Conservation (phyloP, 441 rosid genomes). For the Raphanus hybrid region DNA sequence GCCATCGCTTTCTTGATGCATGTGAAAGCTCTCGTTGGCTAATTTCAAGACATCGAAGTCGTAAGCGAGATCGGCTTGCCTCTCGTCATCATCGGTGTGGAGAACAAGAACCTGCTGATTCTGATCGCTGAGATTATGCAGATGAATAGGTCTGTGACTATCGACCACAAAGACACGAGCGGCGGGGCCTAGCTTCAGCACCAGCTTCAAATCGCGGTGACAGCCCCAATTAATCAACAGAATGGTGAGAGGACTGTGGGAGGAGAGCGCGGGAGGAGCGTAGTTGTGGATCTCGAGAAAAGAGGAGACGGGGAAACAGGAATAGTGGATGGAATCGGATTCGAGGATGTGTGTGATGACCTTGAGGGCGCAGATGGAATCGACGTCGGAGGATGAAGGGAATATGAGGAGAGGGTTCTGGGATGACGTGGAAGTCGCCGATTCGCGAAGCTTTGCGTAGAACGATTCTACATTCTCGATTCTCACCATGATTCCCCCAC, state of each 20-base stretch:
- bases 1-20: conserved; percentile 22
- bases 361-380: conserved; percentile 89
- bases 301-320: conserved; percentile 93
- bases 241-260: conserved; percentile 56
- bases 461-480: conserved; percentile 68
- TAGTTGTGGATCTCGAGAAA: conserved; percentile 78
- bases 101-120: conserved; percentile 86
- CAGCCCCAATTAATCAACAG: conserved; percentile 90
- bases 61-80: conserved; percentile 78
- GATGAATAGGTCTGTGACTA: conserved; percentile 91
- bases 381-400: conserved; percentile 92
- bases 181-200: conserved; percentile 60
- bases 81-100: conserved; percentile 80
- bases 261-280: conserved; percentile 57
- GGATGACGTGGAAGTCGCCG: conserved; percentile 58
- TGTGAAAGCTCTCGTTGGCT: conserved; percentile 62
- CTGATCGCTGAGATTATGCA: conserved; percentile 76
- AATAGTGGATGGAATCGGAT: conserved; percentile 87
- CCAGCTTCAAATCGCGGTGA: conserved; percentile 72
- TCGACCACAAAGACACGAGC: conserved; percentile 84
- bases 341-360: conserved; percentile 78
- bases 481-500: conserved; percentile 68
- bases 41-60: conserved; percentile 78
- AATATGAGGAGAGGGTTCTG: conserved; percentile 75
- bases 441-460: conserved; percentile 73